phyloP scores from a whole-genome alignment of 768 basidiomycete genomes.

The Kwoniella sp. region DNA sequence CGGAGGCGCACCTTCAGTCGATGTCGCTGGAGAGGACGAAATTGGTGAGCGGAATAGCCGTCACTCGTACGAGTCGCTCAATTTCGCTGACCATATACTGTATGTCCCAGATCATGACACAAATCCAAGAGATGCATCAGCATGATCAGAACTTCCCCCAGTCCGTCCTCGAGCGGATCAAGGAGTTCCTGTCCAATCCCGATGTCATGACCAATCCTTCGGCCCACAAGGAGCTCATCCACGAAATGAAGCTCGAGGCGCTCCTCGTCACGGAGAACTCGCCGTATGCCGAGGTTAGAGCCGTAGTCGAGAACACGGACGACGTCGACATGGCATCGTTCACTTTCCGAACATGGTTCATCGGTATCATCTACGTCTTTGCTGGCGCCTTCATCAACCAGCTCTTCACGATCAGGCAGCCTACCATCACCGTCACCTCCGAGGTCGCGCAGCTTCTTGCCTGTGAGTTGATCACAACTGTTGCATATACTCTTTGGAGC shows the following conservation, averaged over 20 bases:
- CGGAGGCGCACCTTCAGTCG: conserved; percentile 8
- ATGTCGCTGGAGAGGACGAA: conserved; percentile 17
- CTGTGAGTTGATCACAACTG: conserved; percentile 27
- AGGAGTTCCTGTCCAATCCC: conserved; percentile 30
- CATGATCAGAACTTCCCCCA: conserved; percentile 47
- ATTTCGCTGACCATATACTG: too few relatives aligned
- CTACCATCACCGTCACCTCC: conserved; percentile 66
- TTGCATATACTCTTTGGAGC: neutral
- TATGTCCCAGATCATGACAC: conserved; percentile 34
- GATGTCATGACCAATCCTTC: conserved; percentile 22
- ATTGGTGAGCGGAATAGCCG: neutral
- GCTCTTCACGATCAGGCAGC: conserved; percentile 60
- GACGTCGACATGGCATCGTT: conserved; percentile 43
- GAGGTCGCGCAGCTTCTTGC: conserved; percentile 74
- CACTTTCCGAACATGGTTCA: conserved; percentile 49
- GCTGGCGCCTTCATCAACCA: conserved; percentile 62
- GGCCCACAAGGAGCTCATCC: conserved; percentile 31
- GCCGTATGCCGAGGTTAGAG: conserved; percentile 77
- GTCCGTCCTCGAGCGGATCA: conserved; percentile 24
- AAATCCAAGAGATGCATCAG: conserved; percentile 30
- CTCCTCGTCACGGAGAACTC: conserved; percentile 63
- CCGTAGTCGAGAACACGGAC: conserved; percentile 61
- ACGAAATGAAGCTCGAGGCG: conserved; percentile 45
- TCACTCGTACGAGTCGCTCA: too few relatives aligned
- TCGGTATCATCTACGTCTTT: conserved; percentile 58